Evolutionary conservation across 768 basidiomycete species (phyloP).

Genomic region (Leccinum sublutescens): DNA sequence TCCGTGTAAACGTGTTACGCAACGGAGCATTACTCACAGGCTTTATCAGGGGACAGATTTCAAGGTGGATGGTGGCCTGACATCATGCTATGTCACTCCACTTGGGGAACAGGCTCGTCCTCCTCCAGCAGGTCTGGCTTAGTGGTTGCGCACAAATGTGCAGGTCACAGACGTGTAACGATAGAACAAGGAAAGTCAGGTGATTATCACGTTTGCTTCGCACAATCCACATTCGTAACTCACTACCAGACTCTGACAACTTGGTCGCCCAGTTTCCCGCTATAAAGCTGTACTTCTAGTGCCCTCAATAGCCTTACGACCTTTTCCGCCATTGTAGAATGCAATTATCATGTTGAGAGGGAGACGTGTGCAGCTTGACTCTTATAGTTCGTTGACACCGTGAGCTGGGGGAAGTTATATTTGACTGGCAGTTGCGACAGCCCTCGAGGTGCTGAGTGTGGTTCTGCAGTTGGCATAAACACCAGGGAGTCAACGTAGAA

Average conservation of each 20-base stretch:
- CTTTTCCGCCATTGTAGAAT: neutral
- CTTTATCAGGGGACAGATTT: conserved; percentile 77
- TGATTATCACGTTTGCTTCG: neutral
- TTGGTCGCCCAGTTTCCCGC: neutral
- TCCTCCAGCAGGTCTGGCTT: conserved; percentile 67
- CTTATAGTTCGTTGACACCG: neutral
- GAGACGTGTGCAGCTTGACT: neutral
- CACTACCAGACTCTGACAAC: neutral
- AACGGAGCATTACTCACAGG: conserved; percentile 4
- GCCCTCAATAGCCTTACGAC: neutral
- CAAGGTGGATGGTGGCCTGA: conserved; percentile 92
- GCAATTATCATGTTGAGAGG: neutral
- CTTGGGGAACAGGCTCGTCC: conserved; percentile 70
- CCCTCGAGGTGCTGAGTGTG: neutral
- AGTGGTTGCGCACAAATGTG: neutral
- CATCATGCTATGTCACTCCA: conserved; percentile 90
- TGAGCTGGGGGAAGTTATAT: neutral
- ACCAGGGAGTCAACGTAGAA: neutral
- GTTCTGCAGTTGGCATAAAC: neutral
- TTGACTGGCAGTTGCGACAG: neutral
- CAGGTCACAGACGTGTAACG: neutral
- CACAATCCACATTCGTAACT: neutral
- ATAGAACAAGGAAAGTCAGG: neutral
- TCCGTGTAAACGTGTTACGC: conserved; percentile 37
- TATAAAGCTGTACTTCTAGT: neutral